Evolutionary conservation across 2,329 filamentous ascomycete species (phyloP), one percentile per base, ranked within the genome.

Genomic region (Aureobasidium subglaciale): DNA sequence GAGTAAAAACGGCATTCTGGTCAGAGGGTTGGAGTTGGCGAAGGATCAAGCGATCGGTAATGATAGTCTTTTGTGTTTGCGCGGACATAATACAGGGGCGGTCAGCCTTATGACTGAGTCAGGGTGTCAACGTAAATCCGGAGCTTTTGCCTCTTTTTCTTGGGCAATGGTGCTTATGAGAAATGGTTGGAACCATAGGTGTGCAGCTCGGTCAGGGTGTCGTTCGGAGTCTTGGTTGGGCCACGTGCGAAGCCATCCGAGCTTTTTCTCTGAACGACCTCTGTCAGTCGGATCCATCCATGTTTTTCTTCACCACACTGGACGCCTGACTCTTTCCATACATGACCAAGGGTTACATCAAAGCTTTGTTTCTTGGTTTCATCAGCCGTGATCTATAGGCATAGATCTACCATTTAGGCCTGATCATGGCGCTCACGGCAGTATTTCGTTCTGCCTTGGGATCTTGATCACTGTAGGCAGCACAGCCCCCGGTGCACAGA

Each of bases 1-100:
- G 41, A 4, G 6, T 25, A 9, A 56, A 34, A 3, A 56, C 42
- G 8, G 22, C 54, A 15, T 48, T 20, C 34, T 42, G 4, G 27
- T 56, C 54, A 4, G 41, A 46, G 15, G 43, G 25, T 32, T 25
- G 32, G 2, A 56, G 16, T 32, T 48, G 25, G 18, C 54, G 54
- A 7, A 56, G 35, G 13, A 56, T 56, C 10, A 56, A 25, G 18
- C 54, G 25, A 4, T 38, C 41, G 8, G 54, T 49, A 24, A 25
- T 24, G 9, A 56, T 56, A 4, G 54, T 25, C 5, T 56, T 25
- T 42, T 56, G 43, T 5, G 16, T 38, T 1, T n/a, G 9, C 7
- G 1, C 4, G 5, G 15, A 24, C 48, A 52, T 52, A n/a, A n/a
- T n/a, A n/a, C n/a, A n/a, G n/a, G n/a, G n/a, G n/a, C n/a, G n/a